Evolutionary conservation across 2,329 filamentous ascomycete species (phyloP).

Genomic region (Calonectria pseudoreteaudii): DNA sequence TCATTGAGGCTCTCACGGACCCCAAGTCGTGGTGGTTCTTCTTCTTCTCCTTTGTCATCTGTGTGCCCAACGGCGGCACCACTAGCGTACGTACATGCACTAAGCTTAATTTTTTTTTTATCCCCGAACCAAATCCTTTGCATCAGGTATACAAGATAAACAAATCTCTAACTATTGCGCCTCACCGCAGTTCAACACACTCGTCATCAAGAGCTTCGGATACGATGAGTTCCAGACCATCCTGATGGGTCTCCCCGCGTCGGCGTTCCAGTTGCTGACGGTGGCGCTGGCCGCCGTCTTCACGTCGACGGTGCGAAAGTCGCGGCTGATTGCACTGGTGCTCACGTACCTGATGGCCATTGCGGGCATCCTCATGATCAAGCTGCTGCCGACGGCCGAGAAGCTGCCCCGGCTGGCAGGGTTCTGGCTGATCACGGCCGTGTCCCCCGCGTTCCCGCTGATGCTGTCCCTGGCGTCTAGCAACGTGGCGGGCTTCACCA

Average conservation of each 20-base stretch:
- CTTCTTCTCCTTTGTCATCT: slow-evolving; percentile 34
- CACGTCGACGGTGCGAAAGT: slow-evolving; percentile 26
- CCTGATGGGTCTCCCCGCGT: slow-evolving; percentile 27
- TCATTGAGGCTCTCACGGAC: slow-evolving; percentile 39
- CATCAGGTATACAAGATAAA: not conserved
- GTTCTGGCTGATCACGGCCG: slow-evolving; percentile 63
- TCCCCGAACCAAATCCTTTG: not conserved
- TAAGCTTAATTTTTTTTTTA: not conserved
- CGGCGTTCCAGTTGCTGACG: slow-evolving; percentile 30
- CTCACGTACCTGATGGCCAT: slow-evolving; percentile 28
- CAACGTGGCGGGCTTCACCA: slow-evolving; percentile 71
- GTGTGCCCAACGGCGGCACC: slow-evolving; percentile 27
- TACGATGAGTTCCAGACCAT: slow-evolving; percentile 31
- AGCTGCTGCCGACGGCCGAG: slow-evolving; percentile 23
- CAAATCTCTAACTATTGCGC: not conserved
- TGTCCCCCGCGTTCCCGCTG: slow-evolving; percentile 55
- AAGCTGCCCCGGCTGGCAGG: slow-evolving; percentile 35
- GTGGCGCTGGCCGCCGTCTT: slow-evolving; percentile 31
- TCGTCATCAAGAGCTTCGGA: slow-evolving; percentile 37
- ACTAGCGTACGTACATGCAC: slow-evolving; percentile 20
- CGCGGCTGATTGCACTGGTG: slow-evolving; percentile 25
- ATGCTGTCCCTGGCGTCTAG: slow-evolving; percentile 66
- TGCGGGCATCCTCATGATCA: slow-evolving; percentile 33
- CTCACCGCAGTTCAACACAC: slow-evolving; percentile 32
- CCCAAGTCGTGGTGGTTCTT: slow-evolving; percentile 39